phyloP scores from a whole-genome alignment of 1,284 basidiomycete genomes.

The Cryptococcus wingfieldii region DNA sequence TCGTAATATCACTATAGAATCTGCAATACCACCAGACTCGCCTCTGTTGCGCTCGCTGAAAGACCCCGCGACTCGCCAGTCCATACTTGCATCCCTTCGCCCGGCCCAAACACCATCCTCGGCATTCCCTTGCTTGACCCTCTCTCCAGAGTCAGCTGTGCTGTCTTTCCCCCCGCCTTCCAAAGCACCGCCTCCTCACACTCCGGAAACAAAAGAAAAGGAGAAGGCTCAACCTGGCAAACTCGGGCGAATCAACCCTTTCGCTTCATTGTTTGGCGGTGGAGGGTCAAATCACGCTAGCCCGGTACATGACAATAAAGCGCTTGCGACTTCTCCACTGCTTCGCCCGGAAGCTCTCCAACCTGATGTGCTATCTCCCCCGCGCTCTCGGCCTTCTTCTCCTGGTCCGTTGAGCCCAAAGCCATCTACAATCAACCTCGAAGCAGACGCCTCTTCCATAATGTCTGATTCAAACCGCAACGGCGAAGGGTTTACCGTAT shows the following conservation, averaged over 20 bases:
- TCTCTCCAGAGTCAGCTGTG: slow-evolving; percentile 55
- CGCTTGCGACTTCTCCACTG: slow-evolving; percentile 37
- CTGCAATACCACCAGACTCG: slow-evolving; percentile 57
- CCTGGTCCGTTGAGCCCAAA: slow-evolving; percentile 44
- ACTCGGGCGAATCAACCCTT: slow-evolving; percentile 40
- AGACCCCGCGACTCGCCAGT: slow-evolving; percentile 54
- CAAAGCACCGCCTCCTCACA: slow-evolving; percentile 14
- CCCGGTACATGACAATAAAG: slow-evolving; percentile 1
- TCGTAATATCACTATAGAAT: slow-evolving; percentile 29
- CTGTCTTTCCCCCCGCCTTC: slow-evolving; percentile 63
- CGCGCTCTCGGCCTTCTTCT: slow-evolving; percentile 47
- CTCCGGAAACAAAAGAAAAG: slow-evolving; percentile 16
- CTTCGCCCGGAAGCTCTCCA: neutral
- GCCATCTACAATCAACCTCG: slow-evolving; percentile 32
- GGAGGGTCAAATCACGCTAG: slow-evolving; percentile 4
- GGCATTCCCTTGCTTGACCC: slow-evolving; percentile 57
- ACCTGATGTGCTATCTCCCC: slow-evolving; percentile 54
- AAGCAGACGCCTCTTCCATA: slow-evolving; percentile 23
- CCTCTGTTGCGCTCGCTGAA: slow-evolving; percentile 61
- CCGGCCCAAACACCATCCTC: slow-evolving; percentile 29
- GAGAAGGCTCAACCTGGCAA: slow-evolving; percentile 22
- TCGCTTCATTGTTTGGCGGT: slow-evolving; percentile 43
- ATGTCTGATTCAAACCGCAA: slow-evolving; percentile 20
- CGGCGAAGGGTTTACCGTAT: slow-evolving; percentile 40
- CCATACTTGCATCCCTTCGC: slow-evolving; percentile 31